Evolutionary conservation across 106 monocot genomes (phyloP).

Genomic region (Cymbidium sinense): DNA sequence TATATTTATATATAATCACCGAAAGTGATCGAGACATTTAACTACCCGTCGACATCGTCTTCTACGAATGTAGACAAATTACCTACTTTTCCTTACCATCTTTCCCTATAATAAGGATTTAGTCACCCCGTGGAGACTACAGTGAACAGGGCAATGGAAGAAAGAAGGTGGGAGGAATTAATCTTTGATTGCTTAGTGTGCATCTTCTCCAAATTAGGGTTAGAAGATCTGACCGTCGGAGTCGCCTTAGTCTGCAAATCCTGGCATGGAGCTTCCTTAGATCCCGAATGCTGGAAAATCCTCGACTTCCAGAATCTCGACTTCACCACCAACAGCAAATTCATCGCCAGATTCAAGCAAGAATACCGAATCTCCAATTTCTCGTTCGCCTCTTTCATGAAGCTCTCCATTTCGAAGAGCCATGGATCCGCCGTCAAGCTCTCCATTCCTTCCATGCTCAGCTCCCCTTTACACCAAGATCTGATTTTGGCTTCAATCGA

Average conservation of each 20-base stretch:
- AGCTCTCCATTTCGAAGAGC: not conserved
- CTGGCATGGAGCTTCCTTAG: slow-evolving; percentile 1
- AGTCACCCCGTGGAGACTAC: too few species aligned
- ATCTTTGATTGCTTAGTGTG: not conserved
- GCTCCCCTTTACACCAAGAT: not conserved
- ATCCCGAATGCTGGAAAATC: slow-evolving; percentile 9
- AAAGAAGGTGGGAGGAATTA: slow-evolving; percentile 1
- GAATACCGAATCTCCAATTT: not conserved
- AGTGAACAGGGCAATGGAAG: too few species aligned
- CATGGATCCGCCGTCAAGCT: slow-evolving; percentile 3
- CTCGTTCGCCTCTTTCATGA: slow-evolving; percentile 9
- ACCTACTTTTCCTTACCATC: too few species aligned
- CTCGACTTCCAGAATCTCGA: slow-evolving; percentile 8
- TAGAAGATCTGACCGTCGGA: not conserved
- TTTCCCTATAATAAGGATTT: too few species aligned
- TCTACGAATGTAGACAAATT: too few species aligned
- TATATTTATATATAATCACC: too few species aligned
- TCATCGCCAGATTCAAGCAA: not conserved
- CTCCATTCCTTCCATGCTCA: slow-evolving; percentile 2
- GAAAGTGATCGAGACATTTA: too few species aligned
- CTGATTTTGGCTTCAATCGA: not conserved
- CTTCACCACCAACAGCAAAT: not conserved
- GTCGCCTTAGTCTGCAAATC: slow-evolving; percentile 12
- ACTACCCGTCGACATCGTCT: too few species aligned
- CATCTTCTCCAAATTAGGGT: slow-evolving; percentile 4